Percentiles rank a stretch among this genome's conserved stretches.
Conservation (phyloP, 2,329 filamentous ascomycete species). For the Monilinia vaccinii-corymbosi region DNA sequence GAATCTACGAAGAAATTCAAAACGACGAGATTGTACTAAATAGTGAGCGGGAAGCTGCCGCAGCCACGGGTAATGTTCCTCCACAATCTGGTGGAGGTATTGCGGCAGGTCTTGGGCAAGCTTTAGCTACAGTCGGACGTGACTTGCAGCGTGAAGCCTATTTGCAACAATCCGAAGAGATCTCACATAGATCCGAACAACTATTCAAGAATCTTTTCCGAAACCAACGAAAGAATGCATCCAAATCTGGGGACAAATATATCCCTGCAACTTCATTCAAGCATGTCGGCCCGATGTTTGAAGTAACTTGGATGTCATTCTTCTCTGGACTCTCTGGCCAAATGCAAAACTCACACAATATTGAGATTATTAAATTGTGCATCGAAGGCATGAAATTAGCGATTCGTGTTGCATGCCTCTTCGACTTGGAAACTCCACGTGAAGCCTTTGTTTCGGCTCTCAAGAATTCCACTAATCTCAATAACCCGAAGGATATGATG, state of each 20-base stretch:
- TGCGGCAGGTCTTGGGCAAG: slow-evolving; percentile 76
- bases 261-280: slow-evolving; percentile 90
- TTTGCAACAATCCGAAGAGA: slow-evolving; percentile 90
- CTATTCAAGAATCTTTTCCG: slow-evolving; percentile 90
- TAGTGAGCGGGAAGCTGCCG: slow-evolving; percentile 83
- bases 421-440: slow-evolving; percentile 84
- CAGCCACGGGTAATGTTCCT: slow-evolving; percentile 58
- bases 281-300: slow-evolving; percentile 97
- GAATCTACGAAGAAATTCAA: slow-evolving; percentile 87
- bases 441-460: slow-evolving; percentile 92
- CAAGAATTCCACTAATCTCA: slow-evolving; percentile 89
- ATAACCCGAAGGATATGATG: slow-evolving; percentile 90
- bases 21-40: slow-evolving; percentile 89
- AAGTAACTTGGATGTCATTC: slow-evolving; percentile 98
- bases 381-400: slow-evolving; percentile 94
- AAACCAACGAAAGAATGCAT: slow-evolving; percentile 73
- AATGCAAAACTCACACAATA: slow-evolving; percentile 85
- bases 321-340: slow-evolving; percentile 89
- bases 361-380: slow-evolving; percentile 85
- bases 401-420: slow-evolving; percentile 85
- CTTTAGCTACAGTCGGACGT: slow-evolving; percentile 81
- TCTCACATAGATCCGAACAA: slow-evolving; percentile 63
- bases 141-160: slow-evolving; percentile 91
- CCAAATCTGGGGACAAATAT: slow-evolving; percentile 60
- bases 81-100: slow-evolving; percentile 56